Percentiles rank a stretch among this genome's conserved stretches.
Conservation (phyloP, 345 rosid species). For the Punica granatum region DNA sequence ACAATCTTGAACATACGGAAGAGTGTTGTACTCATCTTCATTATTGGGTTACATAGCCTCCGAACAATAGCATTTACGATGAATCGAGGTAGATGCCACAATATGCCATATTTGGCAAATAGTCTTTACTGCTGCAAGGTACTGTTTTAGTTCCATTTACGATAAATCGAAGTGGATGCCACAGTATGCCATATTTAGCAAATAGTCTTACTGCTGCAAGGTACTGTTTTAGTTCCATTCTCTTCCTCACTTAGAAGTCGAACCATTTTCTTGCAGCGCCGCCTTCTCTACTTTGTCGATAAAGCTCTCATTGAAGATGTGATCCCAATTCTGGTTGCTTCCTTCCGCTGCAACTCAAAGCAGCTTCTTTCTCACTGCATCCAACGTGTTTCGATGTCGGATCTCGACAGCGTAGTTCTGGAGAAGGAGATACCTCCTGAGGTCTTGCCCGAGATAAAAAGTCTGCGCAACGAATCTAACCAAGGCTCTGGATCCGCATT, state of each 20-base stretch:
- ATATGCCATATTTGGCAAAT: too few relatives aligned
- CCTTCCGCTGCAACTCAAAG: constrained; percentile 25
- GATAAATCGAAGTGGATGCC: not conserved
- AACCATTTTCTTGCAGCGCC: constrained; percentile 28
- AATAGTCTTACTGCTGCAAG: not conserved
- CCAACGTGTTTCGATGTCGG: constrained; percentile 21
- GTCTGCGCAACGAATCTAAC: constrained; percentile 8
- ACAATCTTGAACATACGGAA: too few relatives aligned
- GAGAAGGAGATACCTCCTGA: constrained; percentile 30
- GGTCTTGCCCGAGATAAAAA: constrained; percentile 17
- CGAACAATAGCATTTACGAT: too few relatives aligned
- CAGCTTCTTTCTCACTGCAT: constrained; percentile 25
- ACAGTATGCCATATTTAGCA: not conserved
- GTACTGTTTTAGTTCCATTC: not conserved
- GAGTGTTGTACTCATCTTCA: too few relatives aligned
- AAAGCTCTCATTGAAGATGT: constrained; percentile 35
- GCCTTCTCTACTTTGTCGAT: constrained; percentile 24
- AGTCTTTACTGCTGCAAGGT: not conserved
- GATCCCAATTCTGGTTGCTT: constrained; percentile 29
- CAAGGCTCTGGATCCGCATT: constrained; percentile 7
- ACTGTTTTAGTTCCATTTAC: not conserved
- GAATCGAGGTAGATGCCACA: too few relatives aligned
- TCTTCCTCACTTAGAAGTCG: not conserved
- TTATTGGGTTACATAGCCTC: too few relatives aligned
- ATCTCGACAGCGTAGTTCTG: constrained; percentile 21